phyloP scores from a whole-genome alignment of 163 green algal genomes.

The Botryococcus braunii region DNA sequence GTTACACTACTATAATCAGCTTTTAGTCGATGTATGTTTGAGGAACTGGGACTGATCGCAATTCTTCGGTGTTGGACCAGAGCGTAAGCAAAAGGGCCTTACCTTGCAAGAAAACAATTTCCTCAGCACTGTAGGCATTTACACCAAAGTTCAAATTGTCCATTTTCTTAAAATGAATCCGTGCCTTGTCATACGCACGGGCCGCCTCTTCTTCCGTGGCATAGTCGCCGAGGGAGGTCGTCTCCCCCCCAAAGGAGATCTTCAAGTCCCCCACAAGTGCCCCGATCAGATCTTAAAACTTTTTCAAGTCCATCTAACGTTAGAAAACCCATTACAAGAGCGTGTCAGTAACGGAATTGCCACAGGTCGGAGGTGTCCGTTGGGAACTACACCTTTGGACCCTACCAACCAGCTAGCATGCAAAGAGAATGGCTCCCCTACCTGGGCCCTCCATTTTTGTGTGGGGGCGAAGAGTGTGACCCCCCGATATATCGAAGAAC shows the following conservation, averaged over 20 bases:
- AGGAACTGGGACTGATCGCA: too few species aligned
- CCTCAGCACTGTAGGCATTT: conserved; percentile 27
- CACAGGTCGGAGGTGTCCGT: too few species aligned
- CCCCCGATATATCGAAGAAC: conserved; percentile 24
- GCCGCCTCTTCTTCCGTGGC: conserved; percentile 43
- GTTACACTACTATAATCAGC: too few species aligned
- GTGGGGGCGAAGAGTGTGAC: conserved; percentile 43
- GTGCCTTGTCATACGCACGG: conserved; percentile 37
- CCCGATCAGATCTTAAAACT: too few species aligned
- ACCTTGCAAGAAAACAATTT: conserved; percentile 30
- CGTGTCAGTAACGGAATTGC: too few species aligned
- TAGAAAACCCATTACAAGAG: too few species aligned
- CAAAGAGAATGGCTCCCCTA: too few species aligned
- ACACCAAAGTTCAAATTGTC: conserved; percentile 44
- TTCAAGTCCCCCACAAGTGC: conserved; percentile 6
- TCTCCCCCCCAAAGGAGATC: conserved; percentile 37
- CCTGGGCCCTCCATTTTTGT: conserved; percentile 43
- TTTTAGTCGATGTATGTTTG: too few species aligned
- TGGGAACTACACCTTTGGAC: too few species aligned
- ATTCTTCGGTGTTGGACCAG: background rate
- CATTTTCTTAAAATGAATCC: too few species aligned
- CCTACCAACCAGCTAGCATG: too few species aligned
- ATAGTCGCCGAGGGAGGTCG: conserved; percentile 40
- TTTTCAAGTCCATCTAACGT: too few species aligned
- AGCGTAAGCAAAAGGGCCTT: background rate